Base-by-base conservation (phyloP, 2,329 filamentous ascomycete genomes). In the Helicocarpus griseus region DNA sequence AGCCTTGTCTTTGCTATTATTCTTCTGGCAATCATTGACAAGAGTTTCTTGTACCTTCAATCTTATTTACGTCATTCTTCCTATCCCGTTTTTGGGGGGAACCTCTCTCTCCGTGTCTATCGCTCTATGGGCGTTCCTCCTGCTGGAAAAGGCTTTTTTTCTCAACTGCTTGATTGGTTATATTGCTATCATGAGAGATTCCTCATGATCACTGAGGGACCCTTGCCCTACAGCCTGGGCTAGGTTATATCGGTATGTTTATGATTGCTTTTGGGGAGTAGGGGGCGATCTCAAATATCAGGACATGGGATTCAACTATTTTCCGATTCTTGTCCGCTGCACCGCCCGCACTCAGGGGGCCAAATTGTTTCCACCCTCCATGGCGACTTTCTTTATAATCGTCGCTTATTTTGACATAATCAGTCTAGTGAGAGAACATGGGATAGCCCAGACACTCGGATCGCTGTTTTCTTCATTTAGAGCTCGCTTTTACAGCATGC, bases 401-500 rank as follows among this genome's bases (percentile, higher is more conserved):
- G n/a, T n/a, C n/a, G n/a, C n/a, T n/a, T n/a, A n/a, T n/a, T n/a
- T n/a, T n/a, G n/a, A n/a, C n/a, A n/a, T n/a, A n/a, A n/a, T n/a
- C n/a, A n/a, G n/a, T n/a, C n/a, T n/a, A n/a, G n/a, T n/a, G n/a
- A n/a, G n/a, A n/a, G n/a, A n/a, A n/a, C n/a, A n/a, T n/a, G n/a
- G n/a, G n/a, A n/a, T n/a, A n/a, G n/a, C n/a, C n/a, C n/a, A n/a
- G 14, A 26, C 31, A 35, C 44, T 8, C 26, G 35, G 21, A 17
- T 47, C 19, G 35, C 29, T 24, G 11, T 35, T n/a, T 21, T n/a
- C 35, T 14, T n/a, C 28, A n/a, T 11, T 13, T 3, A 63, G 61
- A 58, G 58, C 50, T 59, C 55, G 58, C 50, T 59, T 54, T 55
- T 57, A 58, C 67, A 70, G 61, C 56, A 71, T 72, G 67, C 60